phyloP scores from a whole-genome alignment of 805 yeast species.

The Tetrapisispora iriomotensis region DNA sequence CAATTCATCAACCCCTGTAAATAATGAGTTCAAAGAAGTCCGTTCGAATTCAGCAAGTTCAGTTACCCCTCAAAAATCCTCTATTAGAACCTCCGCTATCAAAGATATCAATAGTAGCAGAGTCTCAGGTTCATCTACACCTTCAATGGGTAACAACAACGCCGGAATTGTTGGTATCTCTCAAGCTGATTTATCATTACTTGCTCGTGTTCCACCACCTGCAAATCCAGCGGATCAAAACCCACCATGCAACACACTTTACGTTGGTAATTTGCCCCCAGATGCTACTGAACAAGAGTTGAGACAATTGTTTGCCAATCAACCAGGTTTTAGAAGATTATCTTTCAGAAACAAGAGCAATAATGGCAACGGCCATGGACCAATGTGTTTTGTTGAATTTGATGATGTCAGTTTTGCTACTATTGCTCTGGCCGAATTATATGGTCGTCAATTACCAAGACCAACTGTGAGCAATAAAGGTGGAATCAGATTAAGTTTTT shows the following conservation, averaged over 20 bases:
- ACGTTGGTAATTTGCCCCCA: conserved; percentile 95
- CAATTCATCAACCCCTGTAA: conserved; percentile 1
- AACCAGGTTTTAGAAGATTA: conserved; percentile 84
- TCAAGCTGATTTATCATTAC: conserved; percentile 54
- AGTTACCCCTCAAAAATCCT: conserved; percentile 41
- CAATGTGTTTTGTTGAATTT: conserved; percentile 98
- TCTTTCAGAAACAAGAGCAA: conserved; percentile 73
- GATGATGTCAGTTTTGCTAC: conserved; percentile 94
- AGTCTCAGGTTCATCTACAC: conserved; percentile 1
- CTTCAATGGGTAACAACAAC: not conserved
- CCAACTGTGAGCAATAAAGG: conserved; percentile 58
- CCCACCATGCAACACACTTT: conserved; percentile 95
- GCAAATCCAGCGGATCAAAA: conserved; percentile 98
- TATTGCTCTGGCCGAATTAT: conserved; percentile 83
- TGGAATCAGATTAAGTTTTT: conserved; percentile 86
- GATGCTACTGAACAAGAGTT: conserved; percentile 93
- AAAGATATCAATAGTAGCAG: not conserved
- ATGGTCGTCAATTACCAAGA: conserved; percentile 85
- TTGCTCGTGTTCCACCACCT: conserved; percentile 79
- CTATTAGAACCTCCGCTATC: not conserved
- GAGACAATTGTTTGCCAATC: conserved; percentile 75
- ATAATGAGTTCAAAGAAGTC: not conserved
- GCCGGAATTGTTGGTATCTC: conserved; percentile 16
- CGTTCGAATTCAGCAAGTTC: conserved; percentile 16
- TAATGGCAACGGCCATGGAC: conserved; percentile 64